These are phyloP conservation scores for Tubosaeta sp. DNA, from an alignment of 768 basidiomycete genomes.

Conservation along the genomic window DNA sequence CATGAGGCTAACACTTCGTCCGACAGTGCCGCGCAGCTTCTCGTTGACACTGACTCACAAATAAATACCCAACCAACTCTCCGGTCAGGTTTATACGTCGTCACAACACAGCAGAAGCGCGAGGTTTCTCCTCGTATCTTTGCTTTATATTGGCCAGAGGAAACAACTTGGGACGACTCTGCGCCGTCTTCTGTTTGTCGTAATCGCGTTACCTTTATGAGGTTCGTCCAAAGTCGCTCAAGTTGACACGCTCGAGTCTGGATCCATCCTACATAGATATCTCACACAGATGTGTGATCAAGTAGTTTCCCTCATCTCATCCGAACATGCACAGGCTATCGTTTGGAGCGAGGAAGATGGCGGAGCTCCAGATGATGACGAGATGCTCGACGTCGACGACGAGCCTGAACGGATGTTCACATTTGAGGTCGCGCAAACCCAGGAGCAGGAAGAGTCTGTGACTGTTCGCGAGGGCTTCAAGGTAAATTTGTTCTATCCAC, in stretches of 20 bases:
- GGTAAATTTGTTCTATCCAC: constrained; percentile 25
- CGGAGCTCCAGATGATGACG: constrained; percentile 17
- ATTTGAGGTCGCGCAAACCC: constrained; percentile 51
- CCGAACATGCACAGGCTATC: constrained; percentile 40
- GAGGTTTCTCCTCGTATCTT: constrained; percentile 30
- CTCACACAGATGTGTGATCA: constrained; percentile 58
- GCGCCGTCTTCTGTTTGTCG: constrained; percentile 40
- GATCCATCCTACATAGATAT: constrained; percentile 36
- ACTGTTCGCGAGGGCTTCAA: constrained; percentile 40
- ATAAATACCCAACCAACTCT: constrained; percentile 7
- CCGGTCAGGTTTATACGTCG: constrained; percentile 21
- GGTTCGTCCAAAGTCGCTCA: constrained; percentile 31
- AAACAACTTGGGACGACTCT: constrained; percentile 53
- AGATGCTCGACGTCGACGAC: constrained; percentile 32
- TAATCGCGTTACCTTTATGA: constrained; percentile 59
- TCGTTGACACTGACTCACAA: constrained; percentile 6
- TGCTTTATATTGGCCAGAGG: constrained; percentile 60
- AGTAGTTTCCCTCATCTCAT: constrained; percentile 21
- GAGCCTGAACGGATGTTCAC: constrained; percentile 46
- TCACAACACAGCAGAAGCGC: constrained; percentile 2
- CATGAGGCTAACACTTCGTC: not conserved
- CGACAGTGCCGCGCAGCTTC: constrained; percentile 14
- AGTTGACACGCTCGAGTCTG: not conserved
- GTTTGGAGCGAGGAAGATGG: constrained; percentile 39
- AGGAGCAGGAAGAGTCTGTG: constrained; percentile 52